Evolutionary conservation across 169 alveolate species (phyloP), one percentile per base, ranked within the genome.

Genomic region (Ichthyophthirius multifiliis): DNA sequence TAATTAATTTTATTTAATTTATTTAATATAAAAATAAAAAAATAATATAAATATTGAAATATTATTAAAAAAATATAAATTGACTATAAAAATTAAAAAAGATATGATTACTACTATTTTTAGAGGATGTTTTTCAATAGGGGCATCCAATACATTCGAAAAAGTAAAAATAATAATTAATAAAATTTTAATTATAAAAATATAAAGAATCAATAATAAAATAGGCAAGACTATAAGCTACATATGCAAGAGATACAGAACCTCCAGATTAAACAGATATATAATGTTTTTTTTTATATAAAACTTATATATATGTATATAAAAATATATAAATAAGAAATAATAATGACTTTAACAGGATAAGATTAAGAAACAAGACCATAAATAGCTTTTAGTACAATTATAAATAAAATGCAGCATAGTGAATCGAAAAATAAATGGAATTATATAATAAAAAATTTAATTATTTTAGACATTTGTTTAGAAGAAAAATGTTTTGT

Each of bases 401-500:
- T 55, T 55, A 12, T 27, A 55, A 27, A 34, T 0, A 55, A 55
- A 18, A 55, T 55, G 71, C 71, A 55, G 18, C 31, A 55, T 9
- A 55, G 71, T 27, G 71, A 55, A 27, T 55, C 71, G 4, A 55
- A 55, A 55, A 55, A 55, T 27, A 13, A 55, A 9, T 55, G 71
- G 71, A 55, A 55, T 55, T 55, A 55, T 55, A 27, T 55, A 23
- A 39, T 55, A 0, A 55, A 55, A 55, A 55, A 55, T 27, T 39
- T 55, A 27, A 23, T 55, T 6, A 16, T 55, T 55, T 55, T 55
- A 9, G 71, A 55, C 6, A 34, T 34, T 27, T 55, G 71, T 6
- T 34, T 55, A 27, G 71, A 55, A 55, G 71, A 55, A 27, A 55
- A 39, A 55, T 27, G 71, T 23, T 55, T 55, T 55, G 71, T 55